Evolutionary conservation across 306 rosid genomes (phyloP).

Genomic region (Glycine latifolia): DNA sequence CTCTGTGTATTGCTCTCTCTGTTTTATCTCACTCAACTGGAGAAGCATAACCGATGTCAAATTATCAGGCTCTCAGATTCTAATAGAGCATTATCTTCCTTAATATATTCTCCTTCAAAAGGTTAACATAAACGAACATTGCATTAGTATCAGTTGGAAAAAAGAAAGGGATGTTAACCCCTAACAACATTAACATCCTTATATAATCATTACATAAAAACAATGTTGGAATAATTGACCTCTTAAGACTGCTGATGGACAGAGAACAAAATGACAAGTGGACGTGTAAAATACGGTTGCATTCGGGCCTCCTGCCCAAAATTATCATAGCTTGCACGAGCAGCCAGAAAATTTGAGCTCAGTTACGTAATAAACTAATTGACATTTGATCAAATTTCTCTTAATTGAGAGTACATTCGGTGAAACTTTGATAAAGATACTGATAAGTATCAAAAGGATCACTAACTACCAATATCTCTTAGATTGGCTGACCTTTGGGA

Average conservation of each 20-base stretch:
- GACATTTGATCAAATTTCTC: constrained; percentile 16
- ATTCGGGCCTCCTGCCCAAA: background rate
- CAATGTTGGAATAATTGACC: background rate
- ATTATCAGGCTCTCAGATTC: background rate
- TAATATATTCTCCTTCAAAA: background rate
- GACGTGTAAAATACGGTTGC: background rate
- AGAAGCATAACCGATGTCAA: background rate
- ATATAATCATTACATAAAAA: background rate
- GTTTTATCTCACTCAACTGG: background rate
- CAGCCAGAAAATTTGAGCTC: constrained; percentile 9
- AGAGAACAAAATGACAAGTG: background rate
- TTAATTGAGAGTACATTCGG: constrained; percentile 39
- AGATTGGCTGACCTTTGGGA: constrained; percentile 88
- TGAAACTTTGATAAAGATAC: constrained; percentile 37
- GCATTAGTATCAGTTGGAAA: background rate
- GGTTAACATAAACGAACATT: background rate
- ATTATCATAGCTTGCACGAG: constrained; percentile 33
- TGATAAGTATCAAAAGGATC: constrained; percentile 35
- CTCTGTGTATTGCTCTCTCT: too few relatives aligned
- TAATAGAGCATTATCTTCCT: background rate
- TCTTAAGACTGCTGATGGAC: background rate
- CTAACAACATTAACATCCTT: background rate
- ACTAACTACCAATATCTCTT: constrained; percentile 48
- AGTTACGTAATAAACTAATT: background rate
- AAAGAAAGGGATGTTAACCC: background rate